phyloP scores from a whole-genome alignment of 257 asterid genomes.

The Solanum ossicruentum region DNA sequence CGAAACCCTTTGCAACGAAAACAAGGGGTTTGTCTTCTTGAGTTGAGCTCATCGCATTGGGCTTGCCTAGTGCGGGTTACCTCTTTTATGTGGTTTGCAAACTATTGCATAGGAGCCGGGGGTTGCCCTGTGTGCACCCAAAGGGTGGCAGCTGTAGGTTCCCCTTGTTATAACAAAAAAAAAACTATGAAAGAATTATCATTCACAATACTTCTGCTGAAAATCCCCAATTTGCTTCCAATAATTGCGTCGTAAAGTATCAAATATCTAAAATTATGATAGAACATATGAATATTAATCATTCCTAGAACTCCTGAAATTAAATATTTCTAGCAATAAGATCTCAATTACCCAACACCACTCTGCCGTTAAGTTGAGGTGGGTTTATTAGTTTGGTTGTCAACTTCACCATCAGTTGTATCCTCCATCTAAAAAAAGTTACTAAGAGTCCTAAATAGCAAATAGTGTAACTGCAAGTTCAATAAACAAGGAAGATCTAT shows the following conservation, averaged over 20 bases:
- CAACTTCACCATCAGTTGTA: not conserved
- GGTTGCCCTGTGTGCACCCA: too few relatives aligned
- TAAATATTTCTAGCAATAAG: not conserved
- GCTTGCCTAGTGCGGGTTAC: too few relatives aligned
- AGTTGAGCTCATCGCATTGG: too few relatives aligned
- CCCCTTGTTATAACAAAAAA: too few relatives aligned
- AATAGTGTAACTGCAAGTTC: not conserved
- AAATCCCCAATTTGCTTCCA: not conserved
- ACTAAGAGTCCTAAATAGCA: not conserved
- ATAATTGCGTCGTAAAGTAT: not conserved
- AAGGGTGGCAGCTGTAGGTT: too few relatives aligned
- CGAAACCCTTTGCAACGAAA: too few relatives aligned
- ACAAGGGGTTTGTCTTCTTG: too few relatives aligned
- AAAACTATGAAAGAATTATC: not conserved
- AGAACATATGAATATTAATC: not conserved
- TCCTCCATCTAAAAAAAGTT: not conserved
- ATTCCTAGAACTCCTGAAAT: not conserved
- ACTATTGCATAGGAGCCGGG: too few relatives aligned
- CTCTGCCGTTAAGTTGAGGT: not conserved
- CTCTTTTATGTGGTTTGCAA: too few relatives aligned
- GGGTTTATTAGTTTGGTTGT: not conserved
- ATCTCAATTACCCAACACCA: not conserved
- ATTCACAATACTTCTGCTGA: not conserved
- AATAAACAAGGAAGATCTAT: not conserved
- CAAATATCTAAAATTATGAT: not conserved